Conservation (phyloP, 805 yeast species). For the Metschnikowia vanudenii region DNA sequence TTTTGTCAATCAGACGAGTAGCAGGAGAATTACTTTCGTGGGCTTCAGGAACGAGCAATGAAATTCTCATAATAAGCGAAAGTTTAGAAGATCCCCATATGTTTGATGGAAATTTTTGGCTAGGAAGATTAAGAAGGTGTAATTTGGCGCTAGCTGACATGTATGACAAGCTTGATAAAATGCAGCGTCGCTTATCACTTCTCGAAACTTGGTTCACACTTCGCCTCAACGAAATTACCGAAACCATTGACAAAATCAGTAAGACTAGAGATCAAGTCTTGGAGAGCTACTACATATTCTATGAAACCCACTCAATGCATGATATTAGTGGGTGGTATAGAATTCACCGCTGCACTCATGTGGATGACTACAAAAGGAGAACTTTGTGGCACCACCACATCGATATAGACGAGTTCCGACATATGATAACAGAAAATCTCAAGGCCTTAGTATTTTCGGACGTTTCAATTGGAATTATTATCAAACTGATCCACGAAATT, state of each 20-base stretch:
- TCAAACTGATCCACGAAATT: background rate
- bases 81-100: background rate
- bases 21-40: slow-evolving; percentile 9
- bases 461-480: background rate
- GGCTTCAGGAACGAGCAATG: slow-evolving; percentile 7
- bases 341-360: background rate
- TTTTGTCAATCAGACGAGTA: slow-evolving; percentile 5
- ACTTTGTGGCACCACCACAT: background rate
- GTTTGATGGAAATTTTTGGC: slow-evolving; percentile 3
- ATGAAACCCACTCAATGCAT: background rate
- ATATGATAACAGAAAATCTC: slow-evolving; percentile 3
- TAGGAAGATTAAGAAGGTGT: background rate
- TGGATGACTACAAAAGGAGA: slow-evolving; percentile 4
- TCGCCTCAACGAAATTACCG: background rate
- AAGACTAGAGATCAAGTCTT: background rate
- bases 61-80: slow-evolving; percentile 5
- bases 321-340: too few relatives aligned
- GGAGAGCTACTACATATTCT: background rate
- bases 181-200: background rate
- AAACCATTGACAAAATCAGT: background rate
- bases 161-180: slow-evolving; percentile 1
- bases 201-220: background rate
- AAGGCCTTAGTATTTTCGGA: slow-evolving; percentile 4
- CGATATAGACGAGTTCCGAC: background rate
- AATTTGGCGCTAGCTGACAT: background rate